These are phyloP conservation scores for Amanita polypyramis DNA, from an alignment of 768 basidiomycete species.

Conservation along the genomic window DNA sequence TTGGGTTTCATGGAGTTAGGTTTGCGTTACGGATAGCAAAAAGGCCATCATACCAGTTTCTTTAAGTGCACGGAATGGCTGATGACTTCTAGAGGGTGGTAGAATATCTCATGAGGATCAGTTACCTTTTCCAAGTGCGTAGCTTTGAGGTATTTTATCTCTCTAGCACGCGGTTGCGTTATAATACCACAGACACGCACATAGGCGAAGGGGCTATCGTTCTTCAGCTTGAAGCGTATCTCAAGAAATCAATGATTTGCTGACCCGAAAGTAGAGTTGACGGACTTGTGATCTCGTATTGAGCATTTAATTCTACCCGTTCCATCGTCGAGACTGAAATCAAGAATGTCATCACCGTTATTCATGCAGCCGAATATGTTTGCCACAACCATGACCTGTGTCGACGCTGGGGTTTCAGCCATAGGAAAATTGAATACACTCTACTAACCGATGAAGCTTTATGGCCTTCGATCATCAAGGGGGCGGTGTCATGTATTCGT, in stretches of 20 bases:
- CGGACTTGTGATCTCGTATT: background rate
- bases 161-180: constrained; percentile 8
- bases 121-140: constrained; percentile 10
- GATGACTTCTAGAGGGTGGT: constrained; percentile 18
- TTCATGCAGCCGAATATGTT: constrained; percentile 1
- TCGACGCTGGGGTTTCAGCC: background rate
- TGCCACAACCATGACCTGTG: constrained; percentile 1
- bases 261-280: constrained; percentile 8
- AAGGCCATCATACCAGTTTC: constrained; percentile 13
- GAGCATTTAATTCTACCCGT: constrained; percentile 17
- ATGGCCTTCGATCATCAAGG: background rate
- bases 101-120: constrained; percentile 19
- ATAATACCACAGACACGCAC: constrained; percentile 17
- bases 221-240: background rate
- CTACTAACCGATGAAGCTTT: background rate
- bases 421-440: background rate
- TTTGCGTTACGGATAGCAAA: background rate
- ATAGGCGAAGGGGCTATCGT: constrained; percentile 9
- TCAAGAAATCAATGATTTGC: constrained; percentile 1
- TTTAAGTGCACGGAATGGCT: constrained; percentile 11
- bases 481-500: constrained; percentile 1
- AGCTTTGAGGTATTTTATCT: constrained; percentile 14
- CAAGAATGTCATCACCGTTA: background rate
- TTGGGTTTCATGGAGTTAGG: background rate
- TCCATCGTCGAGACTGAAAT: constrained; percentile 19